Percentiles rank a stretch among this genome's conserved stretches.
Conservation (phyloP, 1,284 basidiomycete species). For the Marasmius tenuissimus region DNA sequence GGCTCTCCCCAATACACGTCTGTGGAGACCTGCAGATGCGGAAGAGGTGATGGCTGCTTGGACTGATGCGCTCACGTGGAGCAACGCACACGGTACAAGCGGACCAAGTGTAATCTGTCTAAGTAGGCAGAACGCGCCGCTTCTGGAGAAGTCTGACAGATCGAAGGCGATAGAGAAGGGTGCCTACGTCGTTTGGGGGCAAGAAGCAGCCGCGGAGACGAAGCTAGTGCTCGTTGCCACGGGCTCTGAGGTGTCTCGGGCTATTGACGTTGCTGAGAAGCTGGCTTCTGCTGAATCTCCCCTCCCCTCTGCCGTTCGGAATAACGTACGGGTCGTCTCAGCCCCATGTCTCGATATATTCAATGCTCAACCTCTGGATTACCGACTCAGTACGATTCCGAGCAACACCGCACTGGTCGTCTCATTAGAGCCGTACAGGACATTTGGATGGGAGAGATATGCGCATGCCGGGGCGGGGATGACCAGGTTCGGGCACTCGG, state of each 20-base stretch:
- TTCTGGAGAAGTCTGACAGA: slow-evolving; percentile 68
- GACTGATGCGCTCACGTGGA: slow-evolving; percentile 2
- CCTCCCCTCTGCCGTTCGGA: slow-evolving; percentile 45
- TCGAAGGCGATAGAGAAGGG: slow-evolving; percentile 62
- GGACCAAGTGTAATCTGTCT: slow-evolving; percentile 68
- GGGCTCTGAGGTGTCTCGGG: slow-evolving; percentile 68
- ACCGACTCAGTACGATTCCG: slow-evolving; percentile 58
- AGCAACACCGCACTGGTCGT: slow-evolving; percentile 35
- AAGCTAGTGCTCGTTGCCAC: slow-evolving; percentile 68
- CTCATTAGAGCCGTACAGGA: slow-evolving; percentile 15
- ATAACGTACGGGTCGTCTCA: slow-evolving; percentile 53
- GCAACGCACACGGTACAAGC: slow-evolving; percentile 42
- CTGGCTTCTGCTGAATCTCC: slow-evolving; percentile 39
- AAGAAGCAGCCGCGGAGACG: slow-evolving; percentile 31
- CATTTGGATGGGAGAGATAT: slow-evolving; percentile 18
- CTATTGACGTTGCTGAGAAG: slow-evolving; percentile 58
- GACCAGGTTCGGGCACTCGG: slow-evolving; percentile 16
- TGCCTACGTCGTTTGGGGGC: slow-evolving; percentile 69
- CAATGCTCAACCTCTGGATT: slow-evolving; percentile 61
- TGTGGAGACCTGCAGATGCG: slow-evolving; percentile 32
- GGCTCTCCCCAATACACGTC: slow-evolving; percentile 66
- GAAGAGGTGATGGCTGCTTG: slow-evolving; percentile 13
- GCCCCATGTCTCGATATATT: slow-evolving; percentile 72
- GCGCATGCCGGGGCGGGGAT: slow-evolving; percentile 17
- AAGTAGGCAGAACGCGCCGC: slow-evolving; percentile 70